Base-by-base conservation (phyloP, 108 stramenopile genomes). In the Cyclostephanos invisitatus region DNA sequence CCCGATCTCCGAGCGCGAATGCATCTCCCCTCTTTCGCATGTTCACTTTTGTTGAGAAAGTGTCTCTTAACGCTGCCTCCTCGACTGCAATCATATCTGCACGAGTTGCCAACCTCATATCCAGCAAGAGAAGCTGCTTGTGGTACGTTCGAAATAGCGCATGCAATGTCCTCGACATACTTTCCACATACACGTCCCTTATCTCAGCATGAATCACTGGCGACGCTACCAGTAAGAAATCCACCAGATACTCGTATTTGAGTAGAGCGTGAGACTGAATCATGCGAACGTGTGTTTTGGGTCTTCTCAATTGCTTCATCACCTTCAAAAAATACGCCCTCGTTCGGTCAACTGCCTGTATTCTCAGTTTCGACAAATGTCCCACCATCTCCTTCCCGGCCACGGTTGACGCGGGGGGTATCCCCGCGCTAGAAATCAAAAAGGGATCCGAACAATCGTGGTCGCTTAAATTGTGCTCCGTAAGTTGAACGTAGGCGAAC, bases 11-110 rank as follows among this genome's bases (percentile, higher is more conserved):
- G 62, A 97, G 67, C 10, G 79, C 83, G 84, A 99, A 98, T 22
- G 94, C 92, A 73, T 97, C 97, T 7, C 93, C 94, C 22, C 97
- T 87, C 73, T 99, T 98, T 68, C 88, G 93, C 73, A 97, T 85
- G 32, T 94, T 93, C 53, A 96, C 91, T 37, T 87, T 89, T 4
- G 90, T 92, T 21, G 81, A 82, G 32, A 97, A 91, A 7, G 92
- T 78, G 86, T 90, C 91, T 62, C 94, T 75, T 24, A 97, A 65
- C 21, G 91, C 85, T 20, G 87, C 84, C 84, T 97, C 96, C 58
- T 98, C 97, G 5, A 98, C 92, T 12, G 94, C 97, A 74, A 99
- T 93, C 55, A 98, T 81, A 77, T 99, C 98, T 18, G 93, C 84
- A 62, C 96, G 82, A 0, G 84, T 89, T 12, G 98, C 96, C 47